Base-by-base conservation (phyloP, 192 early-diverging fungal species). In the Umbelopsis vinacea region DNA sequence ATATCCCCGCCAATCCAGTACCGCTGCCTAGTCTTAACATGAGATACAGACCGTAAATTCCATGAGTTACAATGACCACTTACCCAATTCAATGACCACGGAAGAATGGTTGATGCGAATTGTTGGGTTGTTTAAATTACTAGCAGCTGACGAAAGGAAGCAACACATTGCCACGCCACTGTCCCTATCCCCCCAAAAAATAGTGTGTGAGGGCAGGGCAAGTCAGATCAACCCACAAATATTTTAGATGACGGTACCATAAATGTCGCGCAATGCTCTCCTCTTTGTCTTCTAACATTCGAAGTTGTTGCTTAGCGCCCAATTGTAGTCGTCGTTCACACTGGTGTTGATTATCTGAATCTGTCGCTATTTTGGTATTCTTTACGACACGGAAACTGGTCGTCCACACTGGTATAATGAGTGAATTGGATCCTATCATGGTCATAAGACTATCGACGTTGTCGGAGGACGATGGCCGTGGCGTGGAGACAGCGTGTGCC, bases 241-340 rank as follows among this genome's bases (percentile, higher is more conserved):
- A 24, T 26, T n/a, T 21, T 4, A 46, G 6, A 43, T 40, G 3
- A 47, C 19, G 23, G 15, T 74, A 78, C 76, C 76, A 78, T 46
- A 78, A 60, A 48, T 78, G 76, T 38, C 76, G 35, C 29, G 76
- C 76, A 40, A 78, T 78, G 22, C 72, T 78, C 63, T 78, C 53
- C 53, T 63, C 46, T 47, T 68, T 68, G 53, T 78, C 76, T 74
- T 78, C 76, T 17, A 72, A 50, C 29, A 78, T 73, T 15, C 46
- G 48, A 9, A 71, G 33, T 9, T 47, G 14, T 8, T 33, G 14
- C 15, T 45, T 26, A 48, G 35, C 15, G n/a, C 24, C 7, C 6
- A 45, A 17, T n/a, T 50, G 22, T 29, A 74, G n/a, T 9, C 46
- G 45, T 4, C 76, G 24, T 53, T 78, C 67, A n/a, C 47, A 72